These are phyloP conservation scores for Camellia lanceoleosa DNA, from an alignment of 148 eudicot genomes.

Conservation along the genomic window DNA sequence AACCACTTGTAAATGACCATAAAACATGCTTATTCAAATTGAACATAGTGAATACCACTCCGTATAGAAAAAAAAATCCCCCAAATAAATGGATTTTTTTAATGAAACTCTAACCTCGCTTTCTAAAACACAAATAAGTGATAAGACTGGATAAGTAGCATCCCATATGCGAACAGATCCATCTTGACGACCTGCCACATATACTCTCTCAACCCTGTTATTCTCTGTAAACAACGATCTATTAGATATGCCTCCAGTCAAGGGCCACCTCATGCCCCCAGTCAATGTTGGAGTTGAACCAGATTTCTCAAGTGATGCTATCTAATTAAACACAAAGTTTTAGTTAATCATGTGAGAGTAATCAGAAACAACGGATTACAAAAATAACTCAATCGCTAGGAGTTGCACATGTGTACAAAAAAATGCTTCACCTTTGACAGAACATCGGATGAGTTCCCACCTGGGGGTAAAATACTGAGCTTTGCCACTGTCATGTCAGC, in stretches of 20 bases:
- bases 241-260: conserved; percentile 57
- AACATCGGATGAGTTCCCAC: conserved; percentile 24
- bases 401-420: neutral
- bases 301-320: conserved; percentile 15
- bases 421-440: conserved; percentile 29
- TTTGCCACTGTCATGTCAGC: conserved; percentile 52
- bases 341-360: neutral
- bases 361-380: conserved; percentile 13
- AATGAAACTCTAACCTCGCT: conserved; percentile 41
- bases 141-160: conserved; percentile 53
- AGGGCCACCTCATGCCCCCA: conserved; percentile 42
- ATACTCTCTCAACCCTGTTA: conserved; percentile 36
- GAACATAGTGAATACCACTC: neutral
- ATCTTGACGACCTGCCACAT: conserved; percentile 62
- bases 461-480: conserved; percentile 32
- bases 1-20: neutral
- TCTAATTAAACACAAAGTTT: conserved; percentile 25
- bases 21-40: neutral
- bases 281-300: conserved; percentile 23
- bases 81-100: neutral
- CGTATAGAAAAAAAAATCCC: neutral
- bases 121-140: conserved; percentile 40
- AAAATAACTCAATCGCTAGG: conserved; percentile 6
- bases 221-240: conserved; percentile 28
- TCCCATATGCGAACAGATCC: conserved; percentile 78